Evolutionary conservation across 305 asterid species (phyloP).

Genomic region (Ilex paraguariensis): DNA sequence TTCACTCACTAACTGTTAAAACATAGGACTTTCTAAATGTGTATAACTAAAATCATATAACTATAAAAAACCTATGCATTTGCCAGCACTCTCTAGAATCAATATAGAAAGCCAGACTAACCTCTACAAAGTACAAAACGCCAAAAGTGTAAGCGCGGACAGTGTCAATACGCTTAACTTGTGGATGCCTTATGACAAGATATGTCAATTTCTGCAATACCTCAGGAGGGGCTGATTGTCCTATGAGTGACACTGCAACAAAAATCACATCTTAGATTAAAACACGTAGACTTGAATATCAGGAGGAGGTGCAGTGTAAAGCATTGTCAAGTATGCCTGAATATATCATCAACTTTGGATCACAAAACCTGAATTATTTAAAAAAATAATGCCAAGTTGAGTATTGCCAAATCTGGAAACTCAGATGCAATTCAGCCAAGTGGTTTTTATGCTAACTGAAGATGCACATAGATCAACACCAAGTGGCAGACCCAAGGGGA

Average conservation of each 20-base stretch:
- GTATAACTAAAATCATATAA: too few species aligned
- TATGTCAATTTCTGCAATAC: conserved; percentile 64
- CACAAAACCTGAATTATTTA: not conserved
- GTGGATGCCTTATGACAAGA: conserved; percentile 71
- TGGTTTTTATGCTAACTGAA: too few species aligned
- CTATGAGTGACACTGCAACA: conserved; percentile 60
- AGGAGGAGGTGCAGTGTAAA: not conserved
- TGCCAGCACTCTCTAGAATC: too few species aligned
- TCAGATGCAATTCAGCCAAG: too few species aligned
- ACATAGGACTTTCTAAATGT: too few species aligned
- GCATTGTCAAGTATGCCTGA: not conserved
- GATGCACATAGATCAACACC: too few species aligned
- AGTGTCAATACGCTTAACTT: conserved; percentile 68
- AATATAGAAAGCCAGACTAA: conserved; percentile 18
- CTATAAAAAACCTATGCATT: too few species aligned
- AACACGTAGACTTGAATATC: not conserved
- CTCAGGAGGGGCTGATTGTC: conserved; percentile 76
- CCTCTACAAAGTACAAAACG: conserved; percentile 77
- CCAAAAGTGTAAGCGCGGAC: conserved; percentile 94
- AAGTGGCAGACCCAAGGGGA: too few species aligned
- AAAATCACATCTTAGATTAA: not conserved
- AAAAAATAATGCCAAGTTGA: too few species aligned
- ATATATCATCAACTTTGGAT: too few species aligned
- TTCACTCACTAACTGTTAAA: too few species aligned
- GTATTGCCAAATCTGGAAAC: too few species aligned